Evolutionary conservation across 495 filamentous ascomycete species (phyloP).

Genomic region (Corynascus novoguineensis): DNA sequence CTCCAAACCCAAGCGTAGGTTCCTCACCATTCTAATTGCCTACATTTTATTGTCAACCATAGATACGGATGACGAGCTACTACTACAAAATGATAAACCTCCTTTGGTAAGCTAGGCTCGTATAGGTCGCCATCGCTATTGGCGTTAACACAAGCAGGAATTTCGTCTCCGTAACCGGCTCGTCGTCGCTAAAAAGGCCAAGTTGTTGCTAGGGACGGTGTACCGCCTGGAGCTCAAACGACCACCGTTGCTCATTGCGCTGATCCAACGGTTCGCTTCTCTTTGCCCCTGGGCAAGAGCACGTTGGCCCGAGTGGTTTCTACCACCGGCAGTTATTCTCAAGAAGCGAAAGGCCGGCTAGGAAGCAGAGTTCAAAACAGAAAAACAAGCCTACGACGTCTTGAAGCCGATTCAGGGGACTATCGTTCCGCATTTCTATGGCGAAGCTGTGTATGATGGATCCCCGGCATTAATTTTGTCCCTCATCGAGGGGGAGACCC

Average conservation of each 20-base stretch:
- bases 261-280: not conserved
- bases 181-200: constrained; percentile 1
- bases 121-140: not conserved
- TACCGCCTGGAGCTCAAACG: constrained; percentile 7
- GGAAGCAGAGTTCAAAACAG: constrained; percentile 3
- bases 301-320: constrained; percentile 2
- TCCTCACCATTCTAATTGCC: not conserved
- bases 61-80: not conserved
- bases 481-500: not conserved
- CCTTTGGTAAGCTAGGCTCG: constrained; percentile 1
- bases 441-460: constrained; percentile 9
- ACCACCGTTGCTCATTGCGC: not conserved
- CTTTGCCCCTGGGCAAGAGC: not conserved
- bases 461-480: not conserved
- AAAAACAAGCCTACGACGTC: constrained; percentile 5
- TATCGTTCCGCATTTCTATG: constrained; percentile 2
- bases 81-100: not conserved
- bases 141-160: constrained; percentile 1
- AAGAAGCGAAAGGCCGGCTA: constrained; percentile 7
- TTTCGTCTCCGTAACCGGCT: constrained; percentile 6
- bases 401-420: constrained; percentile 9
- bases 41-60: not conserved
- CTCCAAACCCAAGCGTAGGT: not conserved
- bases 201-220: not conserved
- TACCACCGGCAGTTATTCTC: not conserved